These are phyloP conservation scores for Aspergillus novofumigatus DNA, from an alignment of 2,329 filamentous ascomycete species.

Conservation along the genomic window DNA sequence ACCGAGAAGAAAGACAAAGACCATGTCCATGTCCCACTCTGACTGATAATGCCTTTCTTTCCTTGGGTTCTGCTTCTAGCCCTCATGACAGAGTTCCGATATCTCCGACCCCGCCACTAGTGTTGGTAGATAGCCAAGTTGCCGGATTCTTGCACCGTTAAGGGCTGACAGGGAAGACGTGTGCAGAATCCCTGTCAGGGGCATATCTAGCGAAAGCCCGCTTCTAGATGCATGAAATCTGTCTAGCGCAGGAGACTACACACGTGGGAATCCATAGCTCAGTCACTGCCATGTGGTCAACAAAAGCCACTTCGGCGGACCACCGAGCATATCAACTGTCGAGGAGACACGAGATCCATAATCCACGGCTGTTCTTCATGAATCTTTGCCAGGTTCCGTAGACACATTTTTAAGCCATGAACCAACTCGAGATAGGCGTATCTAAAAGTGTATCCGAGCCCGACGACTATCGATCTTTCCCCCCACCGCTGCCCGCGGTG, in stretches of 20 bases:
- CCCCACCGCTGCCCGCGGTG: not conserved
- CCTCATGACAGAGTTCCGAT: not conserved
- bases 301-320: not conserved
- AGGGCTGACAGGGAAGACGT: too few relatives aligned
- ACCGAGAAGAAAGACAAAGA: not conserved
- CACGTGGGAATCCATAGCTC: not conserved
- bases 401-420: not conserved
- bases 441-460: not conserved
- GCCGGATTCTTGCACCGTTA: too few relatives aligned
- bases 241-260: not conserved
- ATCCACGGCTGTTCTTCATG: not conserved
- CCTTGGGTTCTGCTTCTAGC: not conserved
- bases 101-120: not conserved
- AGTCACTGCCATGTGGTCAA: not conserved
- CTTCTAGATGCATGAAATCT: not conserved
- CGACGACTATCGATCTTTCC: not conserved
- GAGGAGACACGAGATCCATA: too few relatives aligned
- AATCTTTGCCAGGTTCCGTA: not conserved
- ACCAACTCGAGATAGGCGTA: not conserved
- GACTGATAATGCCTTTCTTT: too few relatives aligned
- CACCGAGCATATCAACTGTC: not conserved
- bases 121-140: not conserved
- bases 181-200: too few relatives aligned
- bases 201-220: not conserved
- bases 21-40: too few relatives aligned